These are phyloP conservation scores for Athelia psychrophila DNA, from an alignment of 1,284 basidiomycete genomes.

Conservation along the genomic window DNA sequence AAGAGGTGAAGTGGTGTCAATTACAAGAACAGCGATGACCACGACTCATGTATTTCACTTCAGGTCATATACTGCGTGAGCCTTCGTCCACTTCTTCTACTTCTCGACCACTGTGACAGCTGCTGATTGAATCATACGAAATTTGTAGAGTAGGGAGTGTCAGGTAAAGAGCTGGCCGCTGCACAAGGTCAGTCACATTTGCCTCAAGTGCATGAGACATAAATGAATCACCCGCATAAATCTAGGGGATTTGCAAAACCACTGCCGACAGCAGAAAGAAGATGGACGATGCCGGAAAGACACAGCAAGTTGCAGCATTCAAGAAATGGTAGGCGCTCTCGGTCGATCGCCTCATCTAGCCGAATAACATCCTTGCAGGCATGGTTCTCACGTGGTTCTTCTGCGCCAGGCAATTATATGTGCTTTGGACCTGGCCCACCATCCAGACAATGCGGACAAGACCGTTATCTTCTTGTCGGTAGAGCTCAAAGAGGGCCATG, in stretches of 20 bases:
- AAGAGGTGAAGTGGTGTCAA: constrained; percentile 7
- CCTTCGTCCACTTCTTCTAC: background rate
- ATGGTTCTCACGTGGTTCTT: background rate
- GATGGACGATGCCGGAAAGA: background rate
- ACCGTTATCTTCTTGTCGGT: constrained; percentile 4
- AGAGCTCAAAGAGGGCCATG: constrained; percentile 3
- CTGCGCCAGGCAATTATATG: constrained; percentile 3
- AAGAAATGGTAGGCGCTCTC: constrained; percentile 1
- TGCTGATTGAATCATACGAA: too few species aligned
- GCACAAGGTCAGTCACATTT: constrained; percentile 4
- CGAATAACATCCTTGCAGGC: background rate
- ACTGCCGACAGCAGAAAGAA: constrained; percentile 1
- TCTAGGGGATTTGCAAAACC: constrained; percentile 1
- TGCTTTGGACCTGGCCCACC: constrained; percentile 6
- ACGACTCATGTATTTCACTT: too few species aligned
- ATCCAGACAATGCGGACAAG: constrained; percentile 3
- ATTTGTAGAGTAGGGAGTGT: constrained; percentile 4
- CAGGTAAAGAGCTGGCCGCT: constrained; percentile 7
- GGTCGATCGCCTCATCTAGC: background rate
- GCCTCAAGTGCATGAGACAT: too few species aligned
- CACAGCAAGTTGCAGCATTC: background rate
- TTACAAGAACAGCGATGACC: too few species aligned
- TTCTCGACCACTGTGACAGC: background rate
- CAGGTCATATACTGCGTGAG: constrained; percentile 8
- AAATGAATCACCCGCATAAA: too few species aligned